Evolutionary conservation across 78 protist species (phyloP), one percentile per base, ranked within the genome.

Genomic region (Dictyostelium discoideum): DNA sequence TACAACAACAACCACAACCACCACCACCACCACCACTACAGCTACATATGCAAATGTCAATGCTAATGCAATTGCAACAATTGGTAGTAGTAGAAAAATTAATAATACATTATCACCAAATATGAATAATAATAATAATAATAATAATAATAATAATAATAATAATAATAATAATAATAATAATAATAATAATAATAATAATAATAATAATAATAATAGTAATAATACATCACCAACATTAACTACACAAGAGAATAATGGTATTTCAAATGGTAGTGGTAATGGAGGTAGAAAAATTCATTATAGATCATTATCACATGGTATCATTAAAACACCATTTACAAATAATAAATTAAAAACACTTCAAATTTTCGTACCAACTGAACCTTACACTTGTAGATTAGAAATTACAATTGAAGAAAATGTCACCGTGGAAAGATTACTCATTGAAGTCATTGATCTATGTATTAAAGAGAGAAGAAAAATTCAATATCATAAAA

Each of bases 381-480:
- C 94, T 5, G 37, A 42, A 10, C 94, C 94, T 9, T 78, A 82
- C 16, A 32, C 82, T 4, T 67, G 76, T 69, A 63, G 81, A 50
- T 54, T 90, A 24, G 94, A 90, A 46, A 73, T 90, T 7, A 14
- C 84, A 16, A 82, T 90, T 29, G 94, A 90, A 8, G 94, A 90
- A 48, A 86, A 90, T 67, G 57, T 67, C 0, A 26, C 87, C 4
- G 87, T 90, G 0, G 94, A 90, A 48, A 80, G 76, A 82, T 80
- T 90, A 16, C 72, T 90, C 0, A 72, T 48, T 11, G 94, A 90
- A 39, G 42, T 90, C 3, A 29, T 90, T 26, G 94, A 90, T 40
- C 32, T 90, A 48, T 90, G 94, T 73, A 81, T 77, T 10, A 80
- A 72, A 50, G 94, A 90, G 39, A 86, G 48, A 82, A 80, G 84